A percentile compares a stretch with the other conserved stretches of the same genome.
Conservation (phyloP, 768 basidiomycete species). For the Lactarius quietus region DNA sequence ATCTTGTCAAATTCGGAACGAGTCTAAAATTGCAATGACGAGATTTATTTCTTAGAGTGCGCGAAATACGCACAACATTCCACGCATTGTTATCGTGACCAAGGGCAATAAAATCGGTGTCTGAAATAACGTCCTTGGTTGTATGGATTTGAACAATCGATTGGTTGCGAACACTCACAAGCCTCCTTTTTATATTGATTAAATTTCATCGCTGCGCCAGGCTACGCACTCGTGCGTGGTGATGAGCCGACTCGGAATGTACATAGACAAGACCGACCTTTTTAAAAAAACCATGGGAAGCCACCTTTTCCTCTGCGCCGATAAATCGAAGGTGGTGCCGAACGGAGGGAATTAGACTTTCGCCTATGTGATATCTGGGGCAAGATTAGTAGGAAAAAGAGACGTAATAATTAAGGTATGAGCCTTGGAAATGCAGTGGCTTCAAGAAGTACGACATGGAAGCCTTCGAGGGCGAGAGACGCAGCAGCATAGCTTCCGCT, state of each 20-base stretch:
- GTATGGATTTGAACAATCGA: background rate
- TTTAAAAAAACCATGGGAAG: conserved; percentile 40
- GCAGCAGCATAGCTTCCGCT: conserved; percentile 55
- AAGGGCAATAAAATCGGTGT: conserved; percentile 54
- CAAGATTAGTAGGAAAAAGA: background rate
- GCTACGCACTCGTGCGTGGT: conserved; percentile 35
- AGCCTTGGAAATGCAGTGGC: conserved; percentile 54
- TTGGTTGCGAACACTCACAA: conserved; percentile 39
- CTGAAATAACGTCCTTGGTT: conserved; percentile 31
- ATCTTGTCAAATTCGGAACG: conserved; percentile 58
- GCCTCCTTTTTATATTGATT: conserved; percentile 52
- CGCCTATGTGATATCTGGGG: conserved; percentile 46
- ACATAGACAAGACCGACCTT: conserved; percentile 38
- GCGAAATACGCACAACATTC: conserved; percentile 51
- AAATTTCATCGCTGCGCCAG: conserved; percentile 60
- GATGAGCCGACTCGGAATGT: background rate
- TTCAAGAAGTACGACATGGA: conserved; percentile 56
- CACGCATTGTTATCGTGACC: conserved; percentile 50
- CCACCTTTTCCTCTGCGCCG: conserved; percentile 44
- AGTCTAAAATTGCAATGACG: conserved; percentile 34
- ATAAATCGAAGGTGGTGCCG: conserved; percentile 52
- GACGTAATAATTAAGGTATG: background rate
- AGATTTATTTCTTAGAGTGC: background rate
- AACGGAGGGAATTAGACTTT: conserved; percentile 48
- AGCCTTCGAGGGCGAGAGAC: conserved; percentile 52